Conservation (phyloP, 208 protist genomes). For the Vickermania ingenoplastis region DNA sequence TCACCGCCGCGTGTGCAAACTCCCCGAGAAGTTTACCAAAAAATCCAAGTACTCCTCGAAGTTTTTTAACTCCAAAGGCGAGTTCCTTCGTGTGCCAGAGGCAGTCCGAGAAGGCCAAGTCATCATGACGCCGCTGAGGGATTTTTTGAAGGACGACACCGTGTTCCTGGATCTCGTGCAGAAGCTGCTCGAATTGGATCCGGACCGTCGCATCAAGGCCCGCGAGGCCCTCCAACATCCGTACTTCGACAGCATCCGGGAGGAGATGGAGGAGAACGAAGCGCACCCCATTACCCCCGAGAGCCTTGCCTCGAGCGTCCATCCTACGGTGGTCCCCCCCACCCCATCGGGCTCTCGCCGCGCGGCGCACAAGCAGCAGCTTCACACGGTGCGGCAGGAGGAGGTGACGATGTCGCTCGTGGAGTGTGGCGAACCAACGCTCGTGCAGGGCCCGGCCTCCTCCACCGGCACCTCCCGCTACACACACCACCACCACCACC, state of each 20-base stretch:
- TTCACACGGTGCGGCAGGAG: neutral
- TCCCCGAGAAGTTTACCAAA: conserved; percentile 42
- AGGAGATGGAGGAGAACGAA: neutral
- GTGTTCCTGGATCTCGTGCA: conserved; percentile 52
- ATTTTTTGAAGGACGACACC: conserved; percentile 40
- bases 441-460: neutral
- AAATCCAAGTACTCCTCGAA: conserved; percentile 30
- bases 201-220: conserved; percentile 54
- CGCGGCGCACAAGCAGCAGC: too few relatives aligned
- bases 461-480: neutral
- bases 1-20: conserved; percentile 42
- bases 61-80: conserved; percentile 45
- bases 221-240: conserved; percentile 49
- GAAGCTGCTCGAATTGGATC: conserved; percentile 59
- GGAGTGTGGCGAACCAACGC: neutral
- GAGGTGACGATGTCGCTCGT: neutral
- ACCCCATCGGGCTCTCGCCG: neutral
- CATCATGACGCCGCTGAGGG: conserved; percentile 21
- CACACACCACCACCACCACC: too few relatives aligned
- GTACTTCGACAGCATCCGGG: conserved; percentile 37
- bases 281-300: neutral
- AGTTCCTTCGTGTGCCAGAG: conserved; percentile 32
- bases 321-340: neutral
- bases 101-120: conserved; percentile 25
- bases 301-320: neutral